Evolutionary conservation across 768 basidiomycete species (phyloP).

Genomic region (Solioccasus polychromus): DNA sequence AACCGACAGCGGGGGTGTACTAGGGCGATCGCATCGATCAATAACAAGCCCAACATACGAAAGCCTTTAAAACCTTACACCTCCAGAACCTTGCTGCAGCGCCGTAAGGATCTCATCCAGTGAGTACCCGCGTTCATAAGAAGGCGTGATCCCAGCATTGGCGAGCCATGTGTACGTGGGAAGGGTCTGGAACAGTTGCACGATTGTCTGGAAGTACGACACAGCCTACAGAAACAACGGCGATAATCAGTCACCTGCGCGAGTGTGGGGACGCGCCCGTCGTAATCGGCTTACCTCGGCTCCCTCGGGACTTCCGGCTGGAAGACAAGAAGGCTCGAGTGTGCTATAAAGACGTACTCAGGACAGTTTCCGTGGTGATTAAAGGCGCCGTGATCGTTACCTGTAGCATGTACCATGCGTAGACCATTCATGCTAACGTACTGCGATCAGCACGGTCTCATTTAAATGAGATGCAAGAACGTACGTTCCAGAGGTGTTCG

Average conservation of each 20-base stretch:
- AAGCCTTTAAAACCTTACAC: constrained; percentile 17
- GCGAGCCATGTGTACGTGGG: constrained; percentile 75
- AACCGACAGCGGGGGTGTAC: constrained; percentile 51
- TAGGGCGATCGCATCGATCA: constrained; percentile 12
- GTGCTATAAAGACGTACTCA: constrained; percentile 41
- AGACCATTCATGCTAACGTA: constrained; percentile 61
- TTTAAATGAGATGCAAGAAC: constrained; percentile 8
- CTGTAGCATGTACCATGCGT: constrained; percentile 59
- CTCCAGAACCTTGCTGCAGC: constrained; percentile 52
- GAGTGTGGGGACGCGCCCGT: neutral
- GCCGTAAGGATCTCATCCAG: constrained; percentile 54
- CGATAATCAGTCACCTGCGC: neutral
- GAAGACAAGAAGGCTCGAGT: constrained; percentile 53
- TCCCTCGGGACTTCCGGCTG: constrained; percentile 52
- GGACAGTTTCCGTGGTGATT: neutral
- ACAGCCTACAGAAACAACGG: constrained; percentile 46
- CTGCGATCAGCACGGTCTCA: constrained; percentile 1
- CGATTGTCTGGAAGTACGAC: constrained; percentile 56
- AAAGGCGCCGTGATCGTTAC: neutral
- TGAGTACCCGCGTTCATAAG: constrained; percentile 48
- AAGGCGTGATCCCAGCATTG: constrained; percentile 73
- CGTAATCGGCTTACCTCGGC: constrained; percentile 46
- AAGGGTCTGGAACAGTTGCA: constrained; percentile 60
- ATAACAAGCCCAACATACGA: neutral
- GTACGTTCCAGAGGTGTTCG: constrained; percentile 70